Base-by-base conservation (phyloP, 2,329 filamentous ascomycete genomes). In the Calonectria ilicicola region DNA sequence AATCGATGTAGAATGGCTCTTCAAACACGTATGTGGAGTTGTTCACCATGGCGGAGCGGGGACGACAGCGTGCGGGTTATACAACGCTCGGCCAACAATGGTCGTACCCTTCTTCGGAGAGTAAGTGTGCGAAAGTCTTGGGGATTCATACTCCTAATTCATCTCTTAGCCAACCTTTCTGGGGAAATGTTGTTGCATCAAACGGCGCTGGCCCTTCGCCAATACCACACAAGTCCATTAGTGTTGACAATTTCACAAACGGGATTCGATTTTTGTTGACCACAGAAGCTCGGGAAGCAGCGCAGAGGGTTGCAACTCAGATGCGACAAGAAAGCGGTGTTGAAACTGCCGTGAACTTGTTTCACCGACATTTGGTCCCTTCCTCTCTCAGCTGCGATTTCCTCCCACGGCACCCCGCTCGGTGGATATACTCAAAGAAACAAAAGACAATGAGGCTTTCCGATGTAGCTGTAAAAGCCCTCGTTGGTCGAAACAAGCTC, bases 21-120 rank as follows among this genome's bases (percentile, higher is more conserved):
- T 94, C 72, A 91, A 91, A 0, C 86, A 86, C 32, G 90, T 93
- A 2, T 84, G 85, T 26, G 91, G 91, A 0, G 92, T 92, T 2
- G 89, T 94, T 1, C 93, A 94, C 71, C 93, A 94, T 72, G 92
- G 93, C 14, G 93, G 93, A 14, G 93, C 93, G 0, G 93, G 93
- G 5, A 95, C 93, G 0, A 0, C 92, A 0, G 93, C 93, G 1
- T 93, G 92, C 49, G 92, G 92, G 1, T 84, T 95, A 29, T 92
- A 91, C 79, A 92, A 89, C 75, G 92, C 88, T 7, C 90, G 89
- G 77, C 93, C 93, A 0, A 94, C 91, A 3, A 91, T 93, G 87
- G 89, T 94, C 42, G 91, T 94, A 1, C 93, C 93, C 0, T 95
- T 95, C 83, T 95, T 94, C 76, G 93, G 93, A 21, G 72, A 78